Conservation (phyloP, 2,329 filamentous ascomycete genomes). For the Emmonsia crescens region DNA sequence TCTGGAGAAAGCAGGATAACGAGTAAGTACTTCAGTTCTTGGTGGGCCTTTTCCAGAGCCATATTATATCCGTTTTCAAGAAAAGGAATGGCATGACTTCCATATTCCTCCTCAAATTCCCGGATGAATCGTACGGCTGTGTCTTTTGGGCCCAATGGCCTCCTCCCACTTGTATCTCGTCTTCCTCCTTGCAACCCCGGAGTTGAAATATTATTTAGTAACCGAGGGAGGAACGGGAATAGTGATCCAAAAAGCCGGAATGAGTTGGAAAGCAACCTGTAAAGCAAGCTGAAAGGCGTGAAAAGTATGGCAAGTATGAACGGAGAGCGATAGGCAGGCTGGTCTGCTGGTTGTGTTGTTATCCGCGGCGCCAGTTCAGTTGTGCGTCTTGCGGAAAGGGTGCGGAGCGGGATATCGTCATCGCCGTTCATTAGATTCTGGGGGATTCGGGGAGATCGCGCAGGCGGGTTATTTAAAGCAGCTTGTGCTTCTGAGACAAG, state of each 20-base stretch:
- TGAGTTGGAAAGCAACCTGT: constrained; percentile 54
- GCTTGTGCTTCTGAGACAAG: constrained; percentile 65
- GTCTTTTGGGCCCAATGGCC: constrained; percentile 72
- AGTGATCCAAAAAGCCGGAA: constrained; percentile 67
- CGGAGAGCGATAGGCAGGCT: constrained; percentile 58
- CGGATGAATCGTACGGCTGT: constrained; percentile 79
- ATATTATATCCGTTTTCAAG: constrained; percentile 85
- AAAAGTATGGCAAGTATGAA: constrained; percentile 69
- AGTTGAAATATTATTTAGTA: constrained; percentile 37
- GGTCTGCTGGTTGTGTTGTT: constrained; percentile 59
- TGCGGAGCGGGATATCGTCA: constrained; percentile 43
- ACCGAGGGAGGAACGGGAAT: constrained; percentile 66
- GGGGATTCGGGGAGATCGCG: constrained; percentile 50
- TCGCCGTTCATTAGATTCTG: constrained; percentile 59
- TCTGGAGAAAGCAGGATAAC: constrained; percentile 82
- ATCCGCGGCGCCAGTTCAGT: constrained; percentile 70
- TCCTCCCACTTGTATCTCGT: constrained; percentile 56
- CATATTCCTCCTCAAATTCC: constrained; percentile 93
- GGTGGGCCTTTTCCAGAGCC: constrained; percentile 80
- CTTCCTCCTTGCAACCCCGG: constrained; percentile 36
- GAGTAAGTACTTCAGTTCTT: constrained; percentile 82
- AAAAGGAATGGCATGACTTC: constrained; percentile 55
- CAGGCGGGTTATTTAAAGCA: constrained; percentile 49
- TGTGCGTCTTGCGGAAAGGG: constrained; percentile 21
- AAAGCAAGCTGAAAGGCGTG: constrained; percentile 69